A percentile compares a stretch with the other conserved stretches of the same genome.
Evolutionary conservation across 306 rosid genomes (phyloP).

Genomic region (Pueraria montana): DNA sequence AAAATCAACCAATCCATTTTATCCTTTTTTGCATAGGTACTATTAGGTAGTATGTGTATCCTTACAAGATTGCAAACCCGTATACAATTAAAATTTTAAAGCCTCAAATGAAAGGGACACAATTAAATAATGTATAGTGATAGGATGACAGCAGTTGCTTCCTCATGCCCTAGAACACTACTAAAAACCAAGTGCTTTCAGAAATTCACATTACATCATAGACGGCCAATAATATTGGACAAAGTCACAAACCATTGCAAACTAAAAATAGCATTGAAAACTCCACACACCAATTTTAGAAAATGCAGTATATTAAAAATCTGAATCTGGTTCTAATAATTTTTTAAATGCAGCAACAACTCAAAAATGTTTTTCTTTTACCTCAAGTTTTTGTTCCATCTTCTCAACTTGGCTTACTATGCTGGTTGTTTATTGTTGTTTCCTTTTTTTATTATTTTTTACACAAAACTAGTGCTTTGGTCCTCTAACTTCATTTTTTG

Average conservation of each 20-base stretch:
- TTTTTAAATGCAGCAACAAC: not conserved
- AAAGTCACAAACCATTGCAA: not conserved
- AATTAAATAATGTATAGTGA: not conserved
- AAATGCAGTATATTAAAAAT: not conserved
- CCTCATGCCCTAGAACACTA: not conserved
- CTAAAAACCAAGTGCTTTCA: not conserved
- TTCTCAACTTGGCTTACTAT: not conserved
- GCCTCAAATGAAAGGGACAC: not conserved
- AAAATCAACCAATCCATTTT: not conserved
- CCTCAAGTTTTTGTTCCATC: not conserved
- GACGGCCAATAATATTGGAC: not conserved
- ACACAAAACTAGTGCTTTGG: not conserved
- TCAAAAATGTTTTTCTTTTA: not conserved
- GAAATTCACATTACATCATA: constrained; percentile 3
- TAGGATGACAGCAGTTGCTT: not conserved
- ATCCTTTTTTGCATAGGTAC: not conserved
- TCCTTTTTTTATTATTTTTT: not conserved
- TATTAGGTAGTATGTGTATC: not conserved
- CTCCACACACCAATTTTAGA: not conserved
- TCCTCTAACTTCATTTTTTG: not conserved
- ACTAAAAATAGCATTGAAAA: not conserved
- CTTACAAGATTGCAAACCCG: not conserved
- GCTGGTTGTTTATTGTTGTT: not conserved
- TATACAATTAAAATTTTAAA: constrained; percentile 1
- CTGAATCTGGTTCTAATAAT: not conserved